Percentiles rank a stretch among this genome's conserved stretches.
Evolutionary conservation across 768 basidiomycete species (phyloP).

Genomic region (Coprinellus micaceus): DNA sequence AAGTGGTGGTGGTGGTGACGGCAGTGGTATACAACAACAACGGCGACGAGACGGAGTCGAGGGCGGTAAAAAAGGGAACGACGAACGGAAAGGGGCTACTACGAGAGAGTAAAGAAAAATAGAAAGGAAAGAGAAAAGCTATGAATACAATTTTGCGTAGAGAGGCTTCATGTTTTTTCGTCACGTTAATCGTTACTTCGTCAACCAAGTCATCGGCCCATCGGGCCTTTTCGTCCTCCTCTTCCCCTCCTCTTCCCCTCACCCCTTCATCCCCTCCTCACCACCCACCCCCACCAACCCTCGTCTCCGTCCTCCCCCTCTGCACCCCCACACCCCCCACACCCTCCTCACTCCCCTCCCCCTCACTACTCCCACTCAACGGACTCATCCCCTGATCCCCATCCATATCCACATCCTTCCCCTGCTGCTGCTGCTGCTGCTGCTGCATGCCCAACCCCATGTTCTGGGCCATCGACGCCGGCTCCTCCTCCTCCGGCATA

Average conservation of each 20-base stretch:
- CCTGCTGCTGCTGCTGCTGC: background rate
- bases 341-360: slow-evolving; percentile 1
- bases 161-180: background rate
- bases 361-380: slow-evolving; percentile 4
- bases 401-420: slow-evolving; percentile 18
- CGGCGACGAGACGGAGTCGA: no score
- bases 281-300: slow-evolving; percentile 21
- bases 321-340: slow-evolving; percentile 14
- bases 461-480: slow-evolving; percentile 12
- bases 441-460: background rate
- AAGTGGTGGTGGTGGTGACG: no score
- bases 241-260: background rate
- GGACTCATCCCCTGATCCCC: slow-evolving; percentile 9
- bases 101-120: background rate
- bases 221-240: background rate
- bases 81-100: no score
- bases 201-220: background rate
- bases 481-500: slow-evolving; percentile 20
- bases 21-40: no score
- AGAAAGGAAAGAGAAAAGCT: background rate
- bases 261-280: slow-evolving; percentile 7
- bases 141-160: background rate
- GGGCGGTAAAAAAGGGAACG: no score
- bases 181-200: background rate
- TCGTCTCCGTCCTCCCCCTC: slow-evolving; percentile 14